phyloP scores from a whole-genome alignment of 2,329 filamentous ascomycete species.

The Ophiocordyceps camponoti-leonardi region DNA sequence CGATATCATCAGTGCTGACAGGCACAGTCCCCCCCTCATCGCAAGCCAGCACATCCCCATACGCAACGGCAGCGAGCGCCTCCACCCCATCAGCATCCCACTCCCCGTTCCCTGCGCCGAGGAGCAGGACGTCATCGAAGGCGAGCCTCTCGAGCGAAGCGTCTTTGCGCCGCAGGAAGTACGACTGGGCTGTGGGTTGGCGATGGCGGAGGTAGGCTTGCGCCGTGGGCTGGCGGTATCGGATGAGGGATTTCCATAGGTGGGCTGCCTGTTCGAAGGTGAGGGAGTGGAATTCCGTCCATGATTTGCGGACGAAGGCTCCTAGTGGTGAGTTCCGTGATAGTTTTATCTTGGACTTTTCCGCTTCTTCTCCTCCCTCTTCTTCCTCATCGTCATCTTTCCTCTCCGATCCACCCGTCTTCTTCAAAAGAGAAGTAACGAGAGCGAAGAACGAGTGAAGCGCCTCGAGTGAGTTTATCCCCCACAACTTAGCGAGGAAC shows the following conservation, averaged over 20 bases:
- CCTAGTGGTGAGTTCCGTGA: conserved; percentile 66
- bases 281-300: conserved; percentile 64
- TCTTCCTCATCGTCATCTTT: no score
- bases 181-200: no score
- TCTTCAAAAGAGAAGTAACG: conserved; percentile 39
- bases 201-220: conserved; percentile 35
- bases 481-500: conserved; percentile 69
- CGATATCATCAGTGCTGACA: conserved; percentile 64
- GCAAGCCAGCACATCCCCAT: conserved; percentile 33
- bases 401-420: no score
- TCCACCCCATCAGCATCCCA: no score
- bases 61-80: conserved; percentile 27
- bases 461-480: conserved; percentile 63
- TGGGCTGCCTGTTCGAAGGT: conserved; percentile 63
- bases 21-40: conserved; percentile 22
- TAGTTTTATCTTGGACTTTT: conserved; percentile 38
- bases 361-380: conserved; percentile 36
- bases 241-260: conserved; percentile 70
- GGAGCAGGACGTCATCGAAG: no score
- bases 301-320: conserved; percentile 57
- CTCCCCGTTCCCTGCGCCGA: no score
- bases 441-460: conserved; percentile 60
- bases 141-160: no score
- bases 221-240: conserved; percentile 63
- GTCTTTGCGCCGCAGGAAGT: no score